A percentile compares a stretch with the other conserved stretches of the same genome.
phyloP scores from a whole-genome alignment of 2,329 filamentous ascomycete species.

The Gaeumannomyces tritici region DNA sequence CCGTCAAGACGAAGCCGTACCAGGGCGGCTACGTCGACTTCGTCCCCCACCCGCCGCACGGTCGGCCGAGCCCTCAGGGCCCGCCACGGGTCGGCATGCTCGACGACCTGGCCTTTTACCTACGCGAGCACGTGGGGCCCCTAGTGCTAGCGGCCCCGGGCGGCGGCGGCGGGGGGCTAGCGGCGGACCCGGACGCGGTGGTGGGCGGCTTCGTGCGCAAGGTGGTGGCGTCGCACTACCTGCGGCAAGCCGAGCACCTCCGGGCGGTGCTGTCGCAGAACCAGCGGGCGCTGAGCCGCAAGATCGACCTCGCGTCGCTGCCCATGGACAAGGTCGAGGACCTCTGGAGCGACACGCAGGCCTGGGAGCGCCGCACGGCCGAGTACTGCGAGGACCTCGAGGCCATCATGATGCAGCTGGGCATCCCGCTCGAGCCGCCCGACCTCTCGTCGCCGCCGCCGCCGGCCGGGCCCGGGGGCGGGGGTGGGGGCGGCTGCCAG shows the following conservation, averaged over 20 bases:
- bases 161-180: background rate
- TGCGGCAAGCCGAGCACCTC: conserved; percentile 13
- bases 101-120: conserved; percentile 16
- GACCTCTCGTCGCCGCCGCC: background rate
- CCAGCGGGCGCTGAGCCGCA: conserved; percentile 15
- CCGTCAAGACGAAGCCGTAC: conserved; percentile 11
- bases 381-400: conserved; percentile 16
- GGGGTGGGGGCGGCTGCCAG: too few relatives aligned
- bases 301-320: conserved; percentile 12
- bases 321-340: conserved; percentile 14
- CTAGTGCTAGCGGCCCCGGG: too few relatives aligned
- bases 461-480: background rate
- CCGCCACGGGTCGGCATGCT: conserved; percentile 13
- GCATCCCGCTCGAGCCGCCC: conserved; percentile 11
- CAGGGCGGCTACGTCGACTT: conserved; percentile 17
- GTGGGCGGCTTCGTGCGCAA: conserved; percentile 13
- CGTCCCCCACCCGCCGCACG: conserved; percentile 6
- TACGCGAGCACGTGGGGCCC: conserved; percentile 8
- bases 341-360: conserved; percentile 16
- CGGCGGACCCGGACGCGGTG: conserved; percentile 7
- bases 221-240: conserved; percentile 15
- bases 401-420: conserved; percentile 15
- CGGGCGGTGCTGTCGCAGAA: conserved; percentile 12
- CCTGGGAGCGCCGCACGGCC: conserved; percentile 15
- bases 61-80: conserved; percentile 4